Evolutionary conservation across 345 rosid genomes (phyloP).

Genomic region (Aquilaria yunnanensis): DNA sequence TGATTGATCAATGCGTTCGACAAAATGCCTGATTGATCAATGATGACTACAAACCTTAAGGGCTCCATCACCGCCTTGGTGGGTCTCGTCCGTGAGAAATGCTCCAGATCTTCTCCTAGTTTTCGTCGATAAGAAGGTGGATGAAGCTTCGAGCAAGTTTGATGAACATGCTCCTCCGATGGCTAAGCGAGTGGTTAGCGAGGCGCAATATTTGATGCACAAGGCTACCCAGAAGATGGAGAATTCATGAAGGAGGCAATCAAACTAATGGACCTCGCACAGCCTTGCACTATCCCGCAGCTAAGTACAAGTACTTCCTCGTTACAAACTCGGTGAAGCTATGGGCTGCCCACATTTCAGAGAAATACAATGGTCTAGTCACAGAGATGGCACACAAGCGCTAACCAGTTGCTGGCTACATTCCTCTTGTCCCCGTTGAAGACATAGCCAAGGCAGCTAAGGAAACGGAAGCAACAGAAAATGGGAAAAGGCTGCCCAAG

Average conservation of each 20-base stretch:
- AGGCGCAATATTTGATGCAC: conserved; percentile 32
- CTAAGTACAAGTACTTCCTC: conserved; percentile 47
- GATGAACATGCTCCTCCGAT: conserved; percentile 66
- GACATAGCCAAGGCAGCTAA: conserved; percentile 53
- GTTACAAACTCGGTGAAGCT: conserved; percentile 43
- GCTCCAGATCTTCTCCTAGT: conserved; percentile 62
- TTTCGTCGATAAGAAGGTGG: conserved; percentile 74
- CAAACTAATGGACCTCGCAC: conserved; percentile 50
- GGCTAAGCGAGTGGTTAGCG: conserved; percentile 49
- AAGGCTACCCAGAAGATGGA: conserved; percentile 41
- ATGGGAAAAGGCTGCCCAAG: conserved; percentile 14
- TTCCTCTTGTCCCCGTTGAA: conserved; percentile 69
- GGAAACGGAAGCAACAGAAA: conserved; percentile 31
- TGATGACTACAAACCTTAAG: conserved; percentile 6
- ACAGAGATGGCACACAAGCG: conserved; percentile 47
- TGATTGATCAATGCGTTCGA: no score
- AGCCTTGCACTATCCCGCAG: conserved; percentile 39
- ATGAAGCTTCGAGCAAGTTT: conserved; percentile 47
- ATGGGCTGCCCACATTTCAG: conserved; percentile 46
- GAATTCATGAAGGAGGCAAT: conserved; percentile 40
- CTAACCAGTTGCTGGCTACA: conserved; percentile 33
- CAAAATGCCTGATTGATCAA: no score
- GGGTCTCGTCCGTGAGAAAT: conserved; percentile 53
- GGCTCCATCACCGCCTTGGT: conserved; percentile 54
- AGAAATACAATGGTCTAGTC: conserved; percentile 45